Base-by-base conservation (phyloP, 2,329 filamentous ascomycete genomes). In the Aureobasidium sp. region DNA sequence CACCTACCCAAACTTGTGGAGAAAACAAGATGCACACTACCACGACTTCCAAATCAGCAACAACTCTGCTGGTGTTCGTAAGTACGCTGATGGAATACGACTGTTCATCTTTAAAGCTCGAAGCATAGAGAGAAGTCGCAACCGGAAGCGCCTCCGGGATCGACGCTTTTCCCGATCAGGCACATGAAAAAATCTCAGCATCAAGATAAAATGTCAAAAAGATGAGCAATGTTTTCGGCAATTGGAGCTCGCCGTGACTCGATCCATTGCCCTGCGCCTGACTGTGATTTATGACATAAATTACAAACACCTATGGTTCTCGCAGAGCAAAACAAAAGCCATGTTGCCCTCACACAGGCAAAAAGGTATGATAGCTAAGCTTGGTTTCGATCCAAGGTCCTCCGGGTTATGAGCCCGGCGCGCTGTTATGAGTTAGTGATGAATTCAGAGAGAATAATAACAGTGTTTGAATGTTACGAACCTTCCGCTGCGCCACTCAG, bases 381-480 rank as follows among this genome's bases (percentile, higher is more conserved):
- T 53, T 62, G 65, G 66, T 67, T 67, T 67, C 66, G 66, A 67
- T 67, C 66, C 65, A 60, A 52, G 37, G 66, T 48, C 66, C 66
- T 67, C 65, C 66, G 66, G 66, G 66, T 67, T 67, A 67, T 67
- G 66, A 67, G 66, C 66, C 66, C 66, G 66, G 66, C 65, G 62
- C 62, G 62, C 65, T 66, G 23, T 37, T 48, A n/a, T 29, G 26
- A 48, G 46, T 48, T 48, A 48, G 46, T 37, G 26, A 48, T 32
- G 46, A 29, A 15, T 29, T 32, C 15, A 48, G 29, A n/a, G 26
- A 32, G 29, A n/a, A n/a, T n/a, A 26, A 15, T 37, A 15, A 1
- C 20, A 20, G 42, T 27, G 23, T 5, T 46, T 46, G 12, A 46
- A 47, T 44, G 9, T 41, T 56, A 44, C 39, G 52, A 42, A 56